A percentile compares a stretch with the other conserved stretches of the same genome.
These are phyloP conservation scores for Pyricularia sp. DNA, from an alignment of 2,329 filamentous ascomycete genomes.

Conservation along the genomic window DNA sequence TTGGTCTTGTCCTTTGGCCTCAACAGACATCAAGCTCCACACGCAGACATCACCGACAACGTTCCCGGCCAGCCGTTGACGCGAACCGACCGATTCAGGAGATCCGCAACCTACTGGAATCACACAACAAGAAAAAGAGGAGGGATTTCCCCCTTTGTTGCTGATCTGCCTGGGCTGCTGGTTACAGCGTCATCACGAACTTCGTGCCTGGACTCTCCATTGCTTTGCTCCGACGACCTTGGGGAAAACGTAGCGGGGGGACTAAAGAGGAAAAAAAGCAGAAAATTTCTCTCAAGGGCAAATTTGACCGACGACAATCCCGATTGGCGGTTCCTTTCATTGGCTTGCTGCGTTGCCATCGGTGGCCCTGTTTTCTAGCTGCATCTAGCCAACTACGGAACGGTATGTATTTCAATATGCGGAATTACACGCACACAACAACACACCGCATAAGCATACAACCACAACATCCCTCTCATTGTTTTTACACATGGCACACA, in stretches of 20 bases:
- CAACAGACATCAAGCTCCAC: background rate
- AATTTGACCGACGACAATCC: background rate
- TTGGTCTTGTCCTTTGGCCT: background rate
- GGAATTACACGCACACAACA: background rate
- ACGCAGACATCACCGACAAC: background rate
- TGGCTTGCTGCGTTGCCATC: background rate
- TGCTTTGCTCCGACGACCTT: background rate
- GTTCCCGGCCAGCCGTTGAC: background rate
- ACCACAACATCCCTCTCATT: background rate
- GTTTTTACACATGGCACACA: background rate
- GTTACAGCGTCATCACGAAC: background rate
- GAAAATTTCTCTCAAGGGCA: background rate
- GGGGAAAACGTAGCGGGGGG: background rate
- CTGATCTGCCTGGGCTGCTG: background rate
- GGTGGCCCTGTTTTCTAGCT: background rate
- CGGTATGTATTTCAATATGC: background rate
- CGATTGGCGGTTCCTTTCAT: slow-evolving; percentile 1
- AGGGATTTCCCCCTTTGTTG: background rate
- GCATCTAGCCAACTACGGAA: background rate
- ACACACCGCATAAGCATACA: background rate
- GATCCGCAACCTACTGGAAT: background rate
- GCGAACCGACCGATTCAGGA: background rate
- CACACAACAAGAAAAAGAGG: background rate
- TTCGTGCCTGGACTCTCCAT: background rate
- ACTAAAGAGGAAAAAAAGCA: background rate